Conservation (phyloP, 2,329 filamentous ascomycete species). For the Aspergillus amoenus region DNA sequence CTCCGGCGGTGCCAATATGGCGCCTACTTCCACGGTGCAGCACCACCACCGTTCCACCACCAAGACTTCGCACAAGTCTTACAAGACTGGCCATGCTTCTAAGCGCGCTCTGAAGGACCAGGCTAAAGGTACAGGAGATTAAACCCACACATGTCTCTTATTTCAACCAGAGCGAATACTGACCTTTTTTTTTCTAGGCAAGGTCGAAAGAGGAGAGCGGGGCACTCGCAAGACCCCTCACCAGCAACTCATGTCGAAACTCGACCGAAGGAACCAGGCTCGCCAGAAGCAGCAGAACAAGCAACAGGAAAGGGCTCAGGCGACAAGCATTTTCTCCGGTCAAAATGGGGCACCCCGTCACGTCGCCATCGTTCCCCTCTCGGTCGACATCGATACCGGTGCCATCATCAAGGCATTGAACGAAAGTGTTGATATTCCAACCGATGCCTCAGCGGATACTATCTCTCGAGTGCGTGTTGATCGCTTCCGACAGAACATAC, state of each 20-base stretch:
- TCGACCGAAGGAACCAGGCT: slow-evolving; percentile 91
- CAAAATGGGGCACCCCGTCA: slow-evolving; percentile 83
- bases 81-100: slow-evolving; percentile 87
- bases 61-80: slow-evolving; percentile 82
- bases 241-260: slow-evolving; percentile 96
- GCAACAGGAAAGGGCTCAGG: slow-evolving; percentile 76
- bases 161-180: not conserved
- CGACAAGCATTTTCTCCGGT: slow-evolving; percentile 79
- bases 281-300: slow-evolving; percentile 86
- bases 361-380: slow-evolving; percentile 84
- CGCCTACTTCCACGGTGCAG: slow-evolving; percentile 62
- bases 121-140: slow-evolving; percentile 68
- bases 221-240: slow-evolving; percentile 82
- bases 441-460: slow-evolving; percentile 59
- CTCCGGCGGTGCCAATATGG: slow-evolving; percentile 65
- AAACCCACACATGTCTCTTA: not conserved
- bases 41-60: slow-evolving; percentile 91
- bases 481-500: slow-evolving; percentile 90
- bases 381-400: slow-evolving; percentile 66
- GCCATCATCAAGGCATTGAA: slow-evolving; percentile 71
- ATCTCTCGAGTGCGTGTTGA: slow-evolving; percentile 70
- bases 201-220: slow-evolving; percentile 69
- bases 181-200: slow-evolving; percentile 55
- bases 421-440: slow-evolving; percentile 73
- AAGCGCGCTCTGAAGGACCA: slow-evolving; percentile 84